Conservation (phyloP, 116 monocot genomes). For the Phalaenopsis hybrid region DNA sequence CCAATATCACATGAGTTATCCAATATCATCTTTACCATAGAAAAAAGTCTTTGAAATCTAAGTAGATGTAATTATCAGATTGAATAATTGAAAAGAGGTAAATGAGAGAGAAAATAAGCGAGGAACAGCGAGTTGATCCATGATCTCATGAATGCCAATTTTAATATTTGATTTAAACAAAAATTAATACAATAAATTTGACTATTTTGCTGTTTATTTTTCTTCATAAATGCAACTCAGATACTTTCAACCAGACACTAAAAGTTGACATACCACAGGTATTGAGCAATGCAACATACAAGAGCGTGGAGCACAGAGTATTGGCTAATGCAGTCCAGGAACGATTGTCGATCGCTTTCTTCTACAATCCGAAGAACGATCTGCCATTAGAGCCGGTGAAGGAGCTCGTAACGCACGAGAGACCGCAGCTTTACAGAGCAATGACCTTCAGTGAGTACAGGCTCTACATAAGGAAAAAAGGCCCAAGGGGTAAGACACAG, state of each 20-base stretch:
- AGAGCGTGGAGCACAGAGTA: conserved; percentile 23
- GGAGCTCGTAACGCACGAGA: conserved; percentile 9
- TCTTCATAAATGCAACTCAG: not conserved
- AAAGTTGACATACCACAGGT: not conserved
- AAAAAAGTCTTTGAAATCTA: too few species aligned
- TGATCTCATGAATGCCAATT: not conserved
- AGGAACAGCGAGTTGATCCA: too few species aligned
- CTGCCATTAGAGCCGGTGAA: conserved; percentile 2
- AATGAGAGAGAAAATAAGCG: too few species aligned
- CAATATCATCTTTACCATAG: too few species aligned
- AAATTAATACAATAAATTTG: not conserved
- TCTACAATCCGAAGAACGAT: conserved; percentile 17
- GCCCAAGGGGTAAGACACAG: conserved; percentile 10
- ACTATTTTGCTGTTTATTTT: not conserved
- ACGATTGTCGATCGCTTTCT: conserved; percentile 16
- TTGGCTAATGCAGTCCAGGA: not conserved
- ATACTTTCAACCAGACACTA: too few species aligned
- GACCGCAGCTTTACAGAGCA: not conserved
- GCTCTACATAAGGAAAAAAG: conserved; percentile 17
- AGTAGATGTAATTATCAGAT: too few species aligned
- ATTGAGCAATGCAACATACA: conserved; percentile 18
- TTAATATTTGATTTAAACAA: not conserved
- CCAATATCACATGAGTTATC: too few species aligned
- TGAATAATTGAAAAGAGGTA: too few species aligned
- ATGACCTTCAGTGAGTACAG: conserved; percentile 17